Base-by-base conservation (phyloP, 257 asterid genomes). In the Nicotiana tabacum region DNA sequence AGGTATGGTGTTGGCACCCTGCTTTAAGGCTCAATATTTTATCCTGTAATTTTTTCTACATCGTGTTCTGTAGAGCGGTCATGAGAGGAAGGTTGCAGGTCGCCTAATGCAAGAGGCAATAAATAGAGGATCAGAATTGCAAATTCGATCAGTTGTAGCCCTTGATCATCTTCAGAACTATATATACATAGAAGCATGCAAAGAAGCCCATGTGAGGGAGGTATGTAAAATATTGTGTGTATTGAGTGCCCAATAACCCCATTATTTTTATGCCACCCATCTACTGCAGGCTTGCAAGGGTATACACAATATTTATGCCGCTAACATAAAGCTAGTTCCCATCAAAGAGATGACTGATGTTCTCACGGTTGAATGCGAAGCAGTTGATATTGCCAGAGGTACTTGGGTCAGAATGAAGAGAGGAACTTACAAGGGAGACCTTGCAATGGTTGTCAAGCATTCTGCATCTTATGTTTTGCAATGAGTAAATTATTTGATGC, bases 281-380 rank as follows among this genome's bases (percentile, higher is more conserved):
- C 62, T 82, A 60, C 83, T 76, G 58, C 86, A 95, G 98, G 98
- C 94, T 77, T 84, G 90, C 66, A 93, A 91, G 89, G 98, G 97
- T 37, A 89, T 95, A 95, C 98, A 93, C 1, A 95, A 89, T 77
- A 92, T 95, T 77, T 93, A 86, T 84, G 68, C 92, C 3, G 77
- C 90, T 56, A 93, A 89, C 83, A 78, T 92, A 84, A 90, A 89
- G 93, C 97, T 91, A 5, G 98, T 95, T 77, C 98, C 99, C 9
- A 93, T 93, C 86, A 93, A 92, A 91, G 99, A 95, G 92, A 95
- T 95, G 99, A 92, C 97, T 5, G 95, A 90, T 86, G 98, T 95
- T 82, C 94, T 95, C 81, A 91, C 97, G 3, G 97, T 95, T 77
- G 97, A 95, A 83, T 92, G 93, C 90, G 91, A 95, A 86, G 90